phyloP scores from a whole-genome alignment of 2,329 filamentous ascomycete species.

The Cordyceps cateniannulata region DNA sequence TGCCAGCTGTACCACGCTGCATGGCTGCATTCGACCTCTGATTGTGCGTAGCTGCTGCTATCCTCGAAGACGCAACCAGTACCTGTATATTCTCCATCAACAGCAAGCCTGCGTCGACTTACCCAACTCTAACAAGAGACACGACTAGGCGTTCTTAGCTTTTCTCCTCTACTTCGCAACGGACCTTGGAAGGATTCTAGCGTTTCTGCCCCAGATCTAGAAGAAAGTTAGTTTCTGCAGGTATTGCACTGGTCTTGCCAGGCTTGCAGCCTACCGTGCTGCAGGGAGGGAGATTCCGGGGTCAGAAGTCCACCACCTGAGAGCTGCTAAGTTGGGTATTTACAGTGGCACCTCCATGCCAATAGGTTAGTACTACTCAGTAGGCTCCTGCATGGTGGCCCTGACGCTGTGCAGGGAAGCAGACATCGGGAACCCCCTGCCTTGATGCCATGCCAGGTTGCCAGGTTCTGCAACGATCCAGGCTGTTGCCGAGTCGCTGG shows the following conservation, averaged over 20 bases:
- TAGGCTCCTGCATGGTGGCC: neutral
- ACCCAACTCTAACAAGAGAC: neutral
- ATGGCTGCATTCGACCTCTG: neutral
- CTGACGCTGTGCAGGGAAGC: neutral
- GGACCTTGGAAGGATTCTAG: neutral
- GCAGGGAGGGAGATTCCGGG: neutral
- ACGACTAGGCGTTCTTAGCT: too few species aligned
- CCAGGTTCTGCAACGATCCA: neutral
- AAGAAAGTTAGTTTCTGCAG: conserved; percentile 7
- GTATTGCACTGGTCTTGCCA: neutral
- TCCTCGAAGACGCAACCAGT: too few species aligned
- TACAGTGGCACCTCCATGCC: neutral
- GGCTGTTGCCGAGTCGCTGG: neutral
- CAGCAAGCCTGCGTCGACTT: too few species aligned
- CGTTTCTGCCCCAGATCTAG: conserved; percentile 12
- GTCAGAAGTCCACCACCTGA: neutral
- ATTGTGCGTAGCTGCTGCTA: neutral
- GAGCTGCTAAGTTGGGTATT: neutral
- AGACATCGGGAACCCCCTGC: neutral
- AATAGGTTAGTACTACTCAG: neutral
- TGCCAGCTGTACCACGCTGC: neutral
- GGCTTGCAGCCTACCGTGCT: neutral
- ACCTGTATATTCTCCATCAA: too few species aligned
- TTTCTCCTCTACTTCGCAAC: neutral
- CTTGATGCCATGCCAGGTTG: neutral